phyloP scores from a whole-genome alignment of 1,284 basidiomycete species.

The Papiliotrema nemorosa region DNA sequence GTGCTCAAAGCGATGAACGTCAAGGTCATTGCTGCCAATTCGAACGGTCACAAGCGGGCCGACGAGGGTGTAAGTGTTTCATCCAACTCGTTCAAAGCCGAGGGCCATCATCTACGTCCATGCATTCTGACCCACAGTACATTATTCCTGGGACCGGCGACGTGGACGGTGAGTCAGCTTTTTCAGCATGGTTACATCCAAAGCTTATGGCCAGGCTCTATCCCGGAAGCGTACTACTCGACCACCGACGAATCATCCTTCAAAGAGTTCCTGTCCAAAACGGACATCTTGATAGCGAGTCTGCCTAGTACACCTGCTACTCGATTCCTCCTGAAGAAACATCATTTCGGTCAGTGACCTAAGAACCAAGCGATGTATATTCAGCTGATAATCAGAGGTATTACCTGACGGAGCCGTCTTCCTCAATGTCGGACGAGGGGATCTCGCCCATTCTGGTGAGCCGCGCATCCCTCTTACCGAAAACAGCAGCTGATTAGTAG shows the following conservation, averaged over 20 bases:
- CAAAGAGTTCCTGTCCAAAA: constrained; percentile 33
- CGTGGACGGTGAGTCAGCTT: background rate
- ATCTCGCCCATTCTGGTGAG: constrained; percentile 39
- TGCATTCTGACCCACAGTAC: background rate
- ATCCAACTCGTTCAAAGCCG: too few species aligned
- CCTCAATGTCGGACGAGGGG: constrained; percentile 48
- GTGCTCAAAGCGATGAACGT: constrained; percentile 40
- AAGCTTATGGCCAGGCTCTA: constrained; percentile 16
- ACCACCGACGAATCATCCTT: constrained; percentile 31
- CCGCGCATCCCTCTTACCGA: constrained; percentile 1
- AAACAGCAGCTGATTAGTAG: constrained; percentile 16
- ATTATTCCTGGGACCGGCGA: background rate
- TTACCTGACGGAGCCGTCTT: constrained; percentile 40
- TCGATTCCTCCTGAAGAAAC: constrained; percentile 32
- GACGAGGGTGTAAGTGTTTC: constrained; percentile 34
- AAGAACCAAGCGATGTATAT: too few species aligned
- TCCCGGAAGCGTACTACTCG: constrained; percentile 42
- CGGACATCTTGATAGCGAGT: constrained; percentile 42
- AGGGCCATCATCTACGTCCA: too few species aligned
- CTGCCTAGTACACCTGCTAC: constrained; percentile 43
- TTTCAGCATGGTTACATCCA: background rate
- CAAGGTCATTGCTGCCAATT: constrained; percentile 46
- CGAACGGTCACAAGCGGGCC: constrained; percentile 27
- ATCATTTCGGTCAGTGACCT: constrained; percentile 32
- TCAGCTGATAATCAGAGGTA: constrained; percentile 11